Conservation (phyloP, 1,284 basidiomycete species). For the Trametes versicolor region DNA sequence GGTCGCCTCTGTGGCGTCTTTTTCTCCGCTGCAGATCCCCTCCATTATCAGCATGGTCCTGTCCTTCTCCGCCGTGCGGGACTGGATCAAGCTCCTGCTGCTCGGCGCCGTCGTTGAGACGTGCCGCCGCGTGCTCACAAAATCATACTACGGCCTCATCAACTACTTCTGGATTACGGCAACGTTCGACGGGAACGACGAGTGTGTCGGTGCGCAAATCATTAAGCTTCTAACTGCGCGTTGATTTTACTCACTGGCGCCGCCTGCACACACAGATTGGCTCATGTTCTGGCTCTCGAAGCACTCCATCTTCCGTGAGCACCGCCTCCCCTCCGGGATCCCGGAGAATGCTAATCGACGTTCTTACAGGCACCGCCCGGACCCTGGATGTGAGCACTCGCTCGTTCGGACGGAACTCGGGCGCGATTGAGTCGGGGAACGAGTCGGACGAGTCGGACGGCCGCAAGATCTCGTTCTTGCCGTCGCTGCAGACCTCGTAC, state of each 20-base stretch:
- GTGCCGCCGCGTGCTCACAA: constrained; percentile 26
- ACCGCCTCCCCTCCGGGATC: not conserved
- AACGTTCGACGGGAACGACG: constrained; percentile 43
- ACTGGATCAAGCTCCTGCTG: constrained; percentile 44
- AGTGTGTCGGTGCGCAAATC: constrained; percentile 35
- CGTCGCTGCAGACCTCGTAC: constrained; percentile 42
- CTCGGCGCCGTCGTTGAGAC: constrained; percentile 37
- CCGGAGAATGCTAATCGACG: constrained; percentile 7
- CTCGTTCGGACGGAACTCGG: constrained; percentile 35
- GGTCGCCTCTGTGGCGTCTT: constrained; percentile 16
- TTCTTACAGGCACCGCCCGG: constrained; percentile 40
- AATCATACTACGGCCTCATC: constrained; percentile 22
- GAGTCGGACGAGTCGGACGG: constrained; percentile 36
- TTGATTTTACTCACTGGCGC: constrained; percentile 9
- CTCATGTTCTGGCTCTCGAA: constrained; percentile 48
- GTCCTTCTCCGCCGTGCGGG: constrained; percentile 35
- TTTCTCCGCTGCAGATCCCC: constrained; percentile 23
- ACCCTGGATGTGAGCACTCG: constrained; percentile 45
- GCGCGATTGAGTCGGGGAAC: constrained; percentile 25
- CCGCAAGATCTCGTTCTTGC: constrained; percentile 43
- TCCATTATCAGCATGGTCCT: constrained; percentile 27
- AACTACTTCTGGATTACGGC: constrained; percentile 37
- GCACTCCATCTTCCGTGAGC: constrained; percentile 45
- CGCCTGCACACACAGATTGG: constrained; percentile 38
- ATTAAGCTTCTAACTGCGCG: constrained; percentile 5